These are phyloP conservation scores for Calonectria leucothoes DNA, from an alignment of 2,329 filamentous ascomycete genomes.

Conservation along the genomic window DNA sequence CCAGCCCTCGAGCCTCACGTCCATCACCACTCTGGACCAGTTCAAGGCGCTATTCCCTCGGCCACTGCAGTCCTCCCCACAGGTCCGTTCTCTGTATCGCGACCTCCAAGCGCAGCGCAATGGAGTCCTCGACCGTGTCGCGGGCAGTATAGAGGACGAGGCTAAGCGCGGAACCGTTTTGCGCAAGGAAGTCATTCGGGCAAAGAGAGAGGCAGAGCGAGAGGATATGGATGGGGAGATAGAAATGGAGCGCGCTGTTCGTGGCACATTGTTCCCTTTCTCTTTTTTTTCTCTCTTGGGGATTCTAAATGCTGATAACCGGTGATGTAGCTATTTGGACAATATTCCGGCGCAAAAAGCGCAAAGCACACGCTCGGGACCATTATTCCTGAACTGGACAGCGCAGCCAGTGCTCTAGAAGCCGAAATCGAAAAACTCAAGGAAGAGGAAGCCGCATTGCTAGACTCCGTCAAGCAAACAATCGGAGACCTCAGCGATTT, in stretches of 20 bases:
- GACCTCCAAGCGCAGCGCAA: constrained; percentile 83
- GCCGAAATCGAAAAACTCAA: constrained; percentile 75
- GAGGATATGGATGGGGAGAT: constrained; percentile 71
- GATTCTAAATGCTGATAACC: background rate
- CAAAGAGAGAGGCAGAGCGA: constrained; percentile 63
- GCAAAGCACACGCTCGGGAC: constrained; percentile 71
- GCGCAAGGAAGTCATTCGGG: constrained; percentile 66
- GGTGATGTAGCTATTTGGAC: constrained; percentile 67
- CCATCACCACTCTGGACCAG: constrained; percentile 77
- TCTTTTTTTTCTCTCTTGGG: no score
- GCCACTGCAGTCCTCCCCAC: constrained; percentile 71
- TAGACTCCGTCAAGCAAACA: constrained; percentile 71
- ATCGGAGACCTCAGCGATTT: constrained; percentile 84
- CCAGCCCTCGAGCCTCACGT: constrained; percentile 78
- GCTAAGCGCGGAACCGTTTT: constrained; percentile 69
- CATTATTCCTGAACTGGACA: constrained; percentile 76
- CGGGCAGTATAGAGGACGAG: constrained; percentile 74
- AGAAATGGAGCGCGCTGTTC: constrained; percentile 70
- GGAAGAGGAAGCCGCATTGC: constrained; percentile 69
- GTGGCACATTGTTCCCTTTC: constrained; percentile 26
- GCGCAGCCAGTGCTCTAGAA: constrained; percentile 73
- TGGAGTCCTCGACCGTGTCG: constrained; percentile 74
- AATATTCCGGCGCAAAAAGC: constrained; percentile 55
- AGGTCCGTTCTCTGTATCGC: constrained; percentile 78
- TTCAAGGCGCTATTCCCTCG: constrained; percentile 84